Evolutionary conservation across 2,329 filamentous ascomycete species (phyloP), one percentile per base, ranked within the genome.

Genomic region (Calonectria pauciramosa): DNA sequence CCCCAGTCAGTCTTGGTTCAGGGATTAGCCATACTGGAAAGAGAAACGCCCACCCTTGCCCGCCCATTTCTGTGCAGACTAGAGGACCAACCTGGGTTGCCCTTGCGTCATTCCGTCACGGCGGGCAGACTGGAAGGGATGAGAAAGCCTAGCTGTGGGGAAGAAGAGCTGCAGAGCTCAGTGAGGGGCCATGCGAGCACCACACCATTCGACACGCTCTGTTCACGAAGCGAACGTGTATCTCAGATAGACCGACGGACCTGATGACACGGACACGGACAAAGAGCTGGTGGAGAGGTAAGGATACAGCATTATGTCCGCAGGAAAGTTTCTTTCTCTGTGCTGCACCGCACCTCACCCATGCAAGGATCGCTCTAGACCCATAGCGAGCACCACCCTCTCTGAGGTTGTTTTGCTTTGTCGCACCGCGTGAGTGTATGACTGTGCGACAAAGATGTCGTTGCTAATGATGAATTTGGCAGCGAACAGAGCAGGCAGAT

Each of bases 131-230:
- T 76, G 41, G 70, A 65, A 66, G 68, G 68, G 76, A 74, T 49
- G 63, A 79, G 75, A 80, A 80, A 79, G 80, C 80, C 80, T 80
- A 73, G 77, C 49, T 78, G 80, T 81, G 80, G 80, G 75, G 80
- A 76, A 76, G 56, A 34, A 60, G n/a, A 60, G 56, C 32, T 60
- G 44, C 20, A 8, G 60, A 44, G 36, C 69, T 76, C 59, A 52
- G 60, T 49, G 51, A 56, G 65, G 47, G 71, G 65, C 71, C 72
- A 73, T 51, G 38, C 20, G 36, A 56, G 56, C 59, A 51, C 49
- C 68, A 44, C 32, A 66, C 59, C 66, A 70, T 38, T 60, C 56
- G 54, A 38, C 59, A 13, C n/a, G 36, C 63, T 67, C 23, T 60
- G 38, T 60, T 51, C 44, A 64, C 30, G 44, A n/a, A 49, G 38